A percentile compares a stretch with the other conserved stretches of the same genome.
Conservation (phyloP, 805 yeast species). For the Pachysolen tannophilus region DNA sequence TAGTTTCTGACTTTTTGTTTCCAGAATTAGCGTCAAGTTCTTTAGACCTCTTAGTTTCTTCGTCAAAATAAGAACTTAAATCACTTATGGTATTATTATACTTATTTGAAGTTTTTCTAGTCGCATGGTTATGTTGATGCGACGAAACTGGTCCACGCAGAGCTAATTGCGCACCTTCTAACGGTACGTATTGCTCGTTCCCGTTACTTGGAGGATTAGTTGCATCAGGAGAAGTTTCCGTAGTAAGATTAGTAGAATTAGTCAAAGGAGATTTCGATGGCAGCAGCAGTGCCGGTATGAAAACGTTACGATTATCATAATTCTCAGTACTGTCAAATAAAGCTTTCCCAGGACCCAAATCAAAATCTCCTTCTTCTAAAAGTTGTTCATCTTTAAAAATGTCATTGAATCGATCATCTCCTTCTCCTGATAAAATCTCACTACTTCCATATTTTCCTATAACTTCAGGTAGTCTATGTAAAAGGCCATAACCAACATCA, state of each 20-base stretch:
- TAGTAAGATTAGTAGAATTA: neutral
- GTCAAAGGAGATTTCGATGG: neutral
- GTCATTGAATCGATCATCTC: constrained; percentile 12
- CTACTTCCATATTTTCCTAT: constrained; percentile 35
- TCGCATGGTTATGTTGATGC: constrained; percentile 22
- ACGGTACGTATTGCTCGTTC: too few species aligned
- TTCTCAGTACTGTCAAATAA: neutral
- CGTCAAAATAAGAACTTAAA: constrained; percentile 30
- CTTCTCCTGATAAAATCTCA: constrained; percentile 6
- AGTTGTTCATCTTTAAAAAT: constrained; percentile 5
- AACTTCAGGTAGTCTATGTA: constrained; percentile 79
- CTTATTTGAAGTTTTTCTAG: constrained; percentile 11
- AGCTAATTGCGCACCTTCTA: neutral
- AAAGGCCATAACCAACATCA: constrained; percentile 87
- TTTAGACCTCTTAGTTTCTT: constrained; percentile 32
- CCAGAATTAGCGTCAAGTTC: constrained; percentile 29
- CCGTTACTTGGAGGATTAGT: neutral
- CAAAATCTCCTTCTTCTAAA: constrained; percentile 2
- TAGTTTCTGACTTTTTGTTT: too few species aligned
- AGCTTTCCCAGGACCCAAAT: constrained; percentile 1
- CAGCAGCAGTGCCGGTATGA: neutral
- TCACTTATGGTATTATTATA: constrained; percentile 14
- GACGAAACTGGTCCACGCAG: constrained; percentile 7
- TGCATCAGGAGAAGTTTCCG: neutral
- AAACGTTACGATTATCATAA: neutral